Base-by-base conservation (phyloP, 306 rosid genomes). In the Dryas alaskensis region DNA sequence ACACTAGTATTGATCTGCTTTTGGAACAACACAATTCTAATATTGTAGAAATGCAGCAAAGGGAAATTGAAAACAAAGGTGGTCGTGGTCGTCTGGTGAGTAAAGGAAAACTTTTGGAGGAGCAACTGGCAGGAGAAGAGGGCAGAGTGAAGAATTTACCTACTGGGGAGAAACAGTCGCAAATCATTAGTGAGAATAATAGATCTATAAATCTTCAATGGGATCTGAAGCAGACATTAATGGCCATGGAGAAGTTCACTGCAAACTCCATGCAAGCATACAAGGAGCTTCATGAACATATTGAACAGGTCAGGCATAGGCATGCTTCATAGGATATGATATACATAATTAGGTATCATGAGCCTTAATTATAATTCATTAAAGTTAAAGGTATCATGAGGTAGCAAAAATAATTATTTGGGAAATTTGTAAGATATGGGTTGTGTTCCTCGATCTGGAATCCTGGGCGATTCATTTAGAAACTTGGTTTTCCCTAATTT, bases 211-310 rank as follows among this genome's bases (percentile, higher is more conserved):
- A 60, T 65, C 72, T 85, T 13, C 79, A 81, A 43, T 79, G 75
- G 42, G 78, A 86, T 76, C 62, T 94, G 85, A 83, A 80, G 65
- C 87, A 69, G 73, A 79, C 87, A 31, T 84, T 91, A 75, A 49
- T 51, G 54, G 84, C 92, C 44, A 49, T 88, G 88, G 89, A 86
- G 64, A 81, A 76, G 74, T 89, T 91, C 81, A 73, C 82, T 14
- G 83, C 81, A 42, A 71, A 81, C 61, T 77, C 89, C 57, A 69
- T 86, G 50, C 51, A 66, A 70, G 82, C 84, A 25, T 89, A 91
- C 50, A 85, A 89, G 80, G 89, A 89, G 58, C 86, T 91, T 60
- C 73, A 74, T 70, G 73, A 73, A 46, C 86, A 81, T 68, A 84
- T 87, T 76, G 74, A 81, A 71, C 81, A 54, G 72, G 72, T 79